Evolutionary conservation across 2,329 filamentous ascomycete species (phyloP), one percentile per base, ranked within the genome.

Genomic region (Alternaria ethzedia): DNA sequence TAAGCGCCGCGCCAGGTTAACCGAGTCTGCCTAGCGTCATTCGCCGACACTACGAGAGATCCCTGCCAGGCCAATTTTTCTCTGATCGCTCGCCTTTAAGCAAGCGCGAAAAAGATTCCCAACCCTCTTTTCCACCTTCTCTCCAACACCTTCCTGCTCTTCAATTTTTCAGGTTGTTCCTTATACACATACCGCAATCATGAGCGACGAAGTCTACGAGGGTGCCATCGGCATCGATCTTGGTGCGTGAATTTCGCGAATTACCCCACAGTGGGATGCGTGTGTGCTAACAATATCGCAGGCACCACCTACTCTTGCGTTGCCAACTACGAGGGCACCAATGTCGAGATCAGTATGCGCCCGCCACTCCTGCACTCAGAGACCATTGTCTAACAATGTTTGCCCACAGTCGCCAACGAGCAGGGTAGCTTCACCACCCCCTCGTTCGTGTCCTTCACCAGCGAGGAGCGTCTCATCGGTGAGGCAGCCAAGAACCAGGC

Each of bases 181-280:
- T 72, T 73, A 60, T 68, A 75, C 66, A 74, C 49, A 55, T 17
- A 76, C 79, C 73, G 62, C 67, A 81, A 93, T 86, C 82, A 97
- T 97, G 95, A 90, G 93, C 83, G 94, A 97, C 84, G 95, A 97
- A 90, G 90, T 96, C 80, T 99, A 98, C 85, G 96, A 99, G 84
- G 96, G 96, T 92, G 96, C 96, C 90, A 93, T 98, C 87, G 96
- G 96, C 90, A 99, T 99, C 87, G 96, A 99, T 91, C 89, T 99
- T 87, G 96, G 95, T 97, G 87, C 80, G 73, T 62, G 66, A 59
- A 58, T 20, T 61, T 67, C 63, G 57, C 62, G 67, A 69, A 67
- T 68, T 72, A 70, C 69, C 71, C 69, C 71, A 73, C 73, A 71
- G 70, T 71, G 68, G 62, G 61, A 68, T 67, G 58, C 20, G 28